A percentile compares a stretch with the other conserved stretches of the same genome.
These are phyloP conservation scores for Yamagishiella unicocca DNA, from an alignment of 139 green algal genomes.

Conservation along the genomic window DNA sequence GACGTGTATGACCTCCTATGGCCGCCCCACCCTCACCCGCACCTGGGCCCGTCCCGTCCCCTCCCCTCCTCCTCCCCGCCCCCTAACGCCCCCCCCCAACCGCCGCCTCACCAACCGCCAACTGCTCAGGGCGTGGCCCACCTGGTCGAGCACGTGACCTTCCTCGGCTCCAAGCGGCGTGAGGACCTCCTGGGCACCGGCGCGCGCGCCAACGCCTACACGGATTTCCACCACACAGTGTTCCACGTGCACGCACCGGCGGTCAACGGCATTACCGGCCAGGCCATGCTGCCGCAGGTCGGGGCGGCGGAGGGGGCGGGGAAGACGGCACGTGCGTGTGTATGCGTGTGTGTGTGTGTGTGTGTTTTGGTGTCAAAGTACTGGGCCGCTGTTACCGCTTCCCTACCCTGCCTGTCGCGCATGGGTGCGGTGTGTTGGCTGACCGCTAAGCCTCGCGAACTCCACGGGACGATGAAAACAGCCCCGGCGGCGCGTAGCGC, in stretches of 20 bases:
- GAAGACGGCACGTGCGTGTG: too few relatives aligned
- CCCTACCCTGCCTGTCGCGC: too few relatives aligned
- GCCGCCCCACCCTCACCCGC: too few relatives aligned
- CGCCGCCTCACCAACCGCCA: neutral
- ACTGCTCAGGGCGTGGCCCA: conserved; percentile 94
- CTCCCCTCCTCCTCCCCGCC: neutral
- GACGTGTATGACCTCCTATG: too few relatives aligned
- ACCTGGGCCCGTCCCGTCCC: neutral
- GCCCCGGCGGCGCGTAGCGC: too few relatives aligned
- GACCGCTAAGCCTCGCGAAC: too few relatives aligned
- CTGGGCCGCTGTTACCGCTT: too few relatives aligned
- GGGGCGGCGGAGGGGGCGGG: neutral
- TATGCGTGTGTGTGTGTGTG: too few relatives aligned
- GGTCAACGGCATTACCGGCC: conserved; percentile 74
- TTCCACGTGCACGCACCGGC: conserved; percentile 98
- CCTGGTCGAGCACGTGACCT: conserved; percentile 99
- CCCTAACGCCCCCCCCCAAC: neutral
- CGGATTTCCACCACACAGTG: conserved; percentile 99
- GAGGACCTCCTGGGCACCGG: conserved; percentile 92
- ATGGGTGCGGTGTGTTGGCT: too few relatives aligned
- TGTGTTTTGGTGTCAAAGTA: too few relatives aligned
- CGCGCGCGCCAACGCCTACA: conserved; percentile 98
- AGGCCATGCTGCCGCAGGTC: conserved; percentile 91
- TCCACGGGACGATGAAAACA: too few relatives aligned
- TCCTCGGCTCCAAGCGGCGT: conserved; percentile 92